Evolutionary conservation across 371 early-diverging fungal species (phyloP).

Genomic region (Paramicrosporidium saccamoebae): DNA sequence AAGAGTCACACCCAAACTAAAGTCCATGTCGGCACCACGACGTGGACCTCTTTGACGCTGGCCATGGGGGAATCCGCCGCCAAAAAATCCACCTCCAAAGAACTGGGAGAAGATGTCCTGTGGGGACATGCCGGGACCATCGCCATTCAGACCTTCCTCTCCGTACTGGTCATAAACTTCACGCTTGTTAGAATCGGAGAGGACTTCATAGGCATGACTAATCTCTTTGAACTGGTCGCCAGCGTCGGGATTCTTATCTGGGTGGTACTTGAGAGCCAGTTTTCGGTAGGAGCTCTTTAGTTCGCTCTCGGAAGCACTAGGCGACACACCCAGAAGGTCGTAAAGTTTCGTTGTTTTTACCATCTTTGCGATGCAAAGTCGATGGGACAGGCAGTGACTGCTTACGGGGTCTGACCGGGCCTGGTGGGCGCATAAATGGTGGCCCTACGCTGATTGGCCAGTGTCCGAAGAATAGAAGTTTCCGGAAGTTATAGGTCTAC

Average conservation of each 20-base stretch:
- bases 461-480: too few relatives aligned
- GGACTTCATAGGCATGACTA: constrained; percentile 67
- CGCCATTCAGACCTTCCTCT: constrained; percentile 44
- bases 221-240: constrained; percentile 72
- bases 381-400: too few relatives aligned
- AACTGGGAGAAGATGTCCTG: constrained; percentile 63
- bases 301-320: constrained; percentile 38
- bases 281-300: constrained; percentile 78
- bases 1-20: constrained; percentile 44
- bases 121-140: constrained; percentile 19
- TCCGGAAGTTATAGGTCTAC: too few relatives aligned
- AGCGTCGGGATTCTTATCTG: constrained; percentile 36
- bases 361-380: too few relatives aligned
- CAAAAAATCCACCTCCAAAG: constrained; percentile 29
- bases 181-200: constrained; percentile 49
- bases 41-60: constrained; percentile 35
- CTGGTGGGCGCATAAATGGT: too few relatives aligned
- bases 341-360: constrained; percentile 55
- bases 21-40: constrained; percentile 33
- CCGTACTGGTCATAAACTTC: constrained; percentile 39
- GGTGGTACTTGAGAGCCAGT: constrained; percentile 7
- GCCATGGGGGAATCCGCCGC: constrained; percentile 14
- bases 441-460: too few relatives aligned
- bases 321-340: constrained; percentile 51
- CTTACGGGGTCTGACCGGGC: too few relatives aligned